Evolutionary conservation across 495 filamentous ascomycete genomes (phyloP).

Genomic region (Tuber calosporum): DNA sequence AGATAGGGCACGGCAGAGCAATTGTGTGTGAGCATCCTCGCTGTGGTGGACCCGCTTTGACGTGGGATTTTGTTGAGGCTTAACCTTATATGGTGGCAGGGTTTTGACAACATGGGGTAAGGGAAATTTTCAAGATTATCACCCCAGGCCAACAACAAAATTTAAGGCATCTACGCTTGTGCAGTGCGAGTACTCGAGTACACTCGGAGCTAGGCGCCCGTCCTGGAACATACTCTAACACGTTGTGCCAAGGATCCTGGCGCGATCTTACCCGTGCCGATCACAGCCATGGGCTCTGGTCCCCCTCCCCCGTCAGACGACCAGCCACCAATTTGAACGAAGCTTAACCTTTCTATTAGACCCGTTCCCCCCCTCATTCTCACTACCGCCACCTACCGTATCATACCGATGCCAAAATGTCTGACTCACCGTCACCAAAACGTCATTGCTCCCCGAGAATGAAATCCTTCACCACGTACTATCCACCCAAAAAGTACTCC

Average conservation of each 20-base stretch:
- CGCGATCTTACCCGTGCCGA: constrained; percentile 1
- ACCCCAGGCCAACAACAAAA: neutral
- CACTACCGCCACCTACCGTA: neutral
- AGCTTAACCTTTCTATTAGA: neutral
- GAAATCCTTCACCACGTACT: constrained; percentile 7
- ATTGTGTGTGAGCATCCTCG: neutral
- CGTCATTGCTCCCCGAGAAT: neutral
- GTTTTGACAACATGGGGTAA: neutral
- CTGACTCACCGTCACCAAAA: constrained; percentile 1
- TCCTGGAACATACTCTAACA: neutral
- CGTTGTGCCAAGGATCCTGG: neutral
- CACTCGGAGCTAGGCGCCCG: neutral
- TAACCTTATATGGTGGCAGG: neutral
- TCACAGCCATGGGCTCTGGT: neutral
- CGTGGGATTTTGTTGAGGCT: neutral
- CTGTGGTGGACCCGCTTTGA: neutral
- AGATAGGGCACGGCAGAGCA: neutral
- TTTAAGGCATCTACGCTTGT: neutral
- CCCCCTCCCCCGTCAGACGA: neutral
- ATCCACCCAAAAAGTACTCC: constrained; percentile 5
- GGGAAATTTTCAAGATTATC: no score
- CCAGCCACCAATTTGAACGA: neutral
- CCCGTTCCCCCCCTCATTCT: neutral
- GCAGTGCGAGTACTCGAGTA: neutral
- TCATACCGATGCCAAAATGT: constrained; percentile 9